These are phyloP conservation scores for Cairneyella variabilis DNA, from an alignment of 495 filamentous ascomycete genomes.

Conservation along the genomic window DNA sequence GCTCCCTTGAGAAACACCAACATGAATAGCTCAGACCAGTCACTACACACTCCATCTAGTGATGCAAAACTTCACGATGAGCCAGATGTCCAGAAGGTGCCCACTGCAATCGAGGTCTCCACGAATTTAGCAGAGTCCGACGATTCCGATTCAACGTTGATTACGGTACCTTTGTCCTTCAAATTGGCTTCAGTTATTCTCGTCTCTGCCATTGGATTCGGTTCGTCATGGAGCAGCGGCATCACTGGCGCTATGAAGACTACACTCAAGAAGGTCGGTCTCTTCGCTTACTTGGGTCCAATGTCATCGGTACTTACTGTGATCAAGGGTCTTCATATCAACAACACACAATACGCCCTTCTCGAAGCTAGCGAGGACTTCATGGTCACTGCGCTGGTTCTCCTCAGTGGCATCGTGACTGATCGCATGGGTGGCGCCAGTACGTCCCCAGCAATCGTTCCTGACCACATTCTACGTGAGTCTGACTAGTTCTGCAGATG, in stretches of 20 bases:
- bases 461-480: no score
- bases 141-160: background rate
- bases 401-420: constrained; percentile 39
- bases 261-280: constrained; percentile 44
- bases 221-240: constrained; percentile 39
- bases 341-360: constrained; percentile 40
- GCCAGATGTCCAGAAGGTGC: background rate
- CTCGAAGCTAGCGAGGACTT: constrained; percentile 45
- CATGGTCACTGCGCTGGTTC: constrained; percentile 40
- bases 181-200: constrained; percentile 35
- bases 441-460: no score
- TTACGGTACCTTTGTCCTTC: constrained; percentile 28
- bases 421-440: constrained; percentile 43
- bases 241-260: constrained; percentile 44
- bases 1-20: no score
- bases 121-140: background rate
- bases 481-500: no score
- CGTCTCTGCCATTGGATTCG: constrained; percentile 42
- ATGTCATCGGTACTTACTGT: background rate
- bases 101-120: background rate
- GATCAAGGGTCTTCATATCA: constrained; percentile 23
- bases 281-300: no score
- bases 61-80: no score
- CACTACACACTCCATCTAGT: no score
- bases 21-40: no score